Evolutionary conservation across 2,329 filamentous ascomycete genomes (phyloP), one percentile per base, ranked within the genome.

Genomic region (Neocucurbitaria cava): DNA sequence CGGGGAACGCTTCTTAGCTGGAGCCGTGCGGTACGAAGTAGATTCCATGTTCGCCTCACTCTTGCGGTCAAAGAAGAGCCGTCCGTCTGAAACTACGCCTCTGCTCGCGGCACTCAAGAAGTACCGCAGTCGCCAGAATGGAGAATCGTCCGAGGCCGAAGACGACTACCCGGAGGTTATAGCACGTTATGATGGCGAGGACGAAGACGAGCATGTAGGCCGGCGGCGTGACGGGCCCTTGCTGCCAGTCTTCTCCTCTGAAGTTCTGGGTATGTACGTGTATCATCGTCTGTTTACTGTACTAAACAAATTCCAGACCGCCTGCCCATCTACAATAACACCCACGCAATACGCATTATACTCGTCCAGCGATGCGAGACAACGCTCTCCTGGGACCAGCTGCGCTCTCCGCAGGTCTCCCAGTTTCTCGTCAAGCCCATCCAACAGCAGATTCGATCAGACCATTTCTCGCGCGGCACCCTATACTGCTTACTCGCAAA

Each of bases 371-470:
- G 90, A 71, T 96, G 92, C 76, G 94, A 98, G 79, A 97, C 93
- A 1, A 94, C 92, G 0, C 79, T 98, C 46, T 89, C 92, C 15
- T 98, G 93, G 93, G 94, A 98, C 61, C 94, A 98, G 75, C 82
- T 98, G 59, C 87, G 93, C 60, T 96, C 92, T n/a, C 94, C 94
- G 3, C 94, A 98, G 73, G 89, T 98, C 52, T 96, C 92, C 15
- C 93, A 96, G 72, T 98, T 98, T 73, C 84, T 98, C 31, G 85
- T 97, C 71, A 97, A 97, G 80, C 94, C 94, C 2, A 95, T 97
- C 81, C 92, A 95, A 76, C 90, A 95, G 72, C 89, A 94, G 74
- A 93, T 97, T 59, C 87, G 89, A 56, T 82, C 86, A 15, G 87
- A 90, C 46, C 91, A 96, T 76, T 94, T 96, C 75, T 93, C 89